Base-by-base conservation (phyloP, 768 basidiomycete genomes). In the Panaeolus papilionaceus region DNA sequence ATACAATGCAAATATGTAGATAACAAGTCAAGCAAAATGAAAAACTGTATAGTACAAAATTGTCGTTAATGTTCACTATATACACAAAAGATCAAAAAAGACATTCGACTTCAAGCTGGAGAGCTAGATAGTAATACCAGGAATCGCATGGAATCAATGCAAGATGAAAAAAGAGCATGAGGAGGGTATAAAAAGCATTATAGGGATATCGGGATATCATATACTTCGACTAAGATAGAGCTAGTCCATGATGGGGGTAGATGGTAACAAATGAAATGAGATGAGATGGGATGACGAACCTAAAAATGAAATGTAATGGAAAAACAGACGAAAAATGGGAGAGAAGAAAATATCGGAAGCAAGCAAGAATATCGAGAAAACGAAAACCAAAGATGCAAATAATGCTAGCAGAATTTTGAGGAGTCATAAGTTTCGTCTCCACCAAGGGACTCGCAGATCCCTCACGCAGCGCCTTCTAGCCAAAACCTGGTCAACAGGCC, bases 201-300 rank as follows among this genome's bases (percentile, higher is more conserved):
- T 9, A 16, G 26, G 54, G 28, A 47, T 47, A 47, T 23, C 45
- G 40, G 40, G 40, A 49, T 49, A 58, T 58, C 26, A 58, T 58
- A 58, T 58, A 58, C 54, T 58, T 58, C 28, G 54, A 58, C 54
- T 58, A 58, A 37, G 26, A 58, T 58, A 33, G 33, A 58, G 47
- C 47, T 26, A 49, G 47, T 23, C 47, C 47, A 14, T 58, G 54
- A 58, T 28, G 54, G 26, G 33, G 28, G 14, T 58, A 58, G n/a
- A 14, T 28, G 54, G 28, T 37, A 28, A 33, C 11, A 28, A 28
- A 10, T 37, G 54, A 6, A 37, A 58, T 28, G 54, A 37, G 16
- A 58, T 58, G 54, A 58, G 26, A 51, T 51, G 47, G 26, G 47
- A 51, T 51, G 47, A 51, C 4, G 20, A 33, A 33, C 1, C 33